Evolutionary conservation across 73 alveolate genomes (phyloP), one percentile per base, ranked within the genome.

Genomic region (Uronychia binucleata): DNA sequence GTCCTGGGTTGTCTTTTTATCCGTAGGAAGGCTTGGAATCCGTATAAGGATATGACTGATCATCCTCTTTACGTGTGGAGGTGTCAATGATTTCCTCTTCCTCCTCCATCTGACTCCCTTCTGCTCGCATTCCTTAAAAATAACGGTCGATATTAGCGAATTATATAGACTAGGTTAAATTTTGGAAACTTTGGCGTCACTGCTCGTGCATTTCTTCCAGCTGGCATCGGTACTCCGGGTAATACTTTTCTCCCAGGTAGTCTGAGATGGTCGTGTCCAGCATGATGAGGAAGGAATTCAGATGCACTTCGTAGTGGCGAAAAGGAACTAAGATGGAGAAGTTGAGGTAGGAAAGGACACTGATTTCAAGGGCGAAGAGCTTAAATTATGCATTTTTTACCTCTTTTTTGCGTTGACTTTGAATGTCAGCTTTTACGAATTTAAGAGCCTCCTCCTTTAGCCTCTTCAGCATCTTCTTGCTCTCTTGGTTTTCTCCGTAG

Each of bases 221-320:
- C 33, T 75, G 57, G 46, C 78, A 1, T 32, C 74, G 1, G 35
- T 83, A 83, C 59, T 77, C 85, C 35, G 31, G 19, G 33, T 77
- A 85, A 0, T 80, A 80, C 30, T 85, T 84, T 58, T 77, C 91
- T 1, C 91, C 91, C 57, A 85, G 30, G 59, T 85, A 85, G 28
- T 85, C 91, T 5, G 81, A 77, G 1, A 77, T 46, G 25, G 59
- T 32, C 13, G 86, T 31, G 58, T 85, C 91, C 34, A 85, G 26
- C 26, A 46, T 77, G 34, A 58, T 85, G 31, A 85, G 57, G 27
- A 85, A 74, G n/a, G 91, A 76, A 19, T 85, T 79, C 74, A 85
- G 28, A 19, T 85, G 91, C 19, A 1, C 34, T 5, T 31, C 57
- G 79, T 77, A 34, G 0, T 34, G 32, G 28, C 31, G 75, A 26